A percentile compares a stretch with the other conserved stretches of the same genome.
phyloP scores from a whole-genome alignment of 192 early-diverging fungal species.

The Coemansia sp. region DNA sequence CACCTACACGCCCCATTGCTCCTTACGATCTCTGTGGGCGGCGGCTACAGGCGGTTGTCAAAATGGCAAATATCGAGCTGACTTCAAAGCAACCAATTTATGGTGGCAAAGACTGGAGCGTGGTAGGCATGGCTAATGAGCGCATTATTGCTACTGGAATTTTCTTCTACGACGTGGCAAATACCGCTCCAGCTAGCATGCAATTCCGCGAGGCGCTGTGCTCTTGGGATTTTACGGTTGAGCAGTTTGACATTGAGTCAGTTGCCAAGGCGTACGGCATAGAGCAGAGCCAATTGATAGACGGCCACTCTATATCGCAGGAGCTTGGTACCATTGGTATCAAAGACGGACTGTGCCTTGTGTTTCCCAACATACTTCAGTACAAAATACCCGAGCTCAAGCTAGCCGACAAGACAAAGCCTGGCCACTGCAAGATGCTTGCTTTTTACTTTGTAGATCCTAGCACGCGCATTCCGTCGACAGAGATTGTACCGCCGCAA shows the following conservation, averaged over 20 bases:
- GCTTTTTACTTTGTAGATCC: constrained; percentile 66
- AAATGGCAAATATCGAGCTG: constrained; percentile 60
- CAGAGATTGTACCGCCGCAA: too few relatives aligned
- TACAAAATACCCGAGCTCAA: constrained; percentile 57
- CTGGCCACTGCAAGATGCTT: constrained; percentile 61
- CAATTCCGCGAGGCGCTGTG: too few relatives aligned
- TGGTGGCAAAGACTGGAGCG: constrained; percentile 55
- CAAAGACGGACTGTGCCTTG: constrained; percentile 53
- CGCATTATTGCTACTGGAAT: constrained; percentile 66
- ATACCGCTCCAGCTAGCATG: constrained; percentile 50
- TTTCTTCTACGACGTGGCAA: constrained; percentile 58
- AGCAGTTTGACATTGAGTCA: constrained; percentile 16
- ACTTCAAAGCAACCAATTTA: constrained; percentile 57
- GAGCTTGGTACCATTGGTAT: constrained; percentile 37
- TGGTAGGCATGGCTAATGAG: constrained; percentile 62
- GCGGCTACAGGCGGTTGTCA: constrained; percentile 44
- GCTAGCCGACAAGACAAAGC: constrained; percentile 51
- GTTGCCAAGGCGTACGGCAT: constrained; percentile 29
- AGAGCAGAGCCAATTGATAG: constrained; percentile 1
- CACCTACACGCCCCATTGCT: constrained; percentile 17
- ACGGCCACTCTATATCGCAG: constrained; percentile 21
- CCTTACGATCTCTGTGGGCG: constrained; percentile 33
- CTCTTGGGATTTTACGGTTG: constrained; percentile 50
- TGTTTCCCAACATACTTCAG: constrained; percentile 63
- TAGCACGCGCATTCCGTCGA: constrained; percentile 32